phyloP scores from a whole-genome alignment of 2,329 filamentous ascomycete species.

The Tolypocladium tropicale region DNA sequence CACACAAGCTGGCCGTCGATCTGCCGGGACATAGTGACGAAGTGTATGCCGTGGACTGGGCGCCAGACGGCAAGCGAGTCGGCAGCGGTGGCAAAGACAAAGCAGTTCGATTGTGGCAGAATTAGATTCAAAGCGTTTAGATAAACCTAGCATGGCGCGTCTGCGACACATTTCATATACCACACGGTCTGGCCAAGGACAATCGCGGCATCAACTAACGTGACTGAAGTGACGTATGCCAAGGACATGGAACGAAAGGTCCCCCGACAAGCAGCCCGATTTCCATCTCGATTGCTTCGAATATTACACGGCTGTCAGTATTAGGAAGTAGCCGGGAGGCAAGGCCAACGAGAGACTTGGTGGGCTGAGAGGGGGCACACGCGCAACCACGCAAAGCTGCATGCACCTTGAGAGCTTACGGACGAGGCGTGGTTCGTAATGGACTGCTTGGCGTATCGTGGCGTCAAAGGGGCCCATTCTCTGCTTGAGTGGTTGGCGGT shows the following conservation, averaged over 20 bases:
- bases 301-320: neutral
- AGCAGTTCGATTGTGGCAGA: conserved; percentile 56
- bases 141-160: neutral
- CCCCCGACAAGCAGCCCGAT: neutral
- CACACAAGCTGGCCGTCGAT: conserved; percentile 69
- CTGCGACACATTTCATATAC: neutral
- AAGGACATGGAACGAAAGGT: too few species aligned
- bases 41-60: conserved; percentile 93
- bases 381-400: neutral
- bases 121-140: conserved; percentile 26
- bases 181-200: neutral
- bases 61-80: conserved; percentile 77
- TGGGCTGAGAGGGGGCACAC: neutral
- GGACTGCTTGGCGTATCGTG: neutral
- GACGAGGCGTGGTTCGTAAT: neutral
- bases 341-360: neutral
- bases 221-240: too few species aligned
- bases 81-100: conserved; percentile 93
- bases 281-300: neutral
- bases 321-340: neutral
- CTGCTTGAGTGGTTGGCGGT: neutral
- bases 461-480: neutral
- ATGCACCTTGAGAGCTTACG: neutral
- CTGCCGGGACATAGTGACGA: conserved; percentile 86
- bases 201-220: too few species aligned